Conservation (phyloP, 257 asterid genomes). For the Cruciata laevipes region DNA sequence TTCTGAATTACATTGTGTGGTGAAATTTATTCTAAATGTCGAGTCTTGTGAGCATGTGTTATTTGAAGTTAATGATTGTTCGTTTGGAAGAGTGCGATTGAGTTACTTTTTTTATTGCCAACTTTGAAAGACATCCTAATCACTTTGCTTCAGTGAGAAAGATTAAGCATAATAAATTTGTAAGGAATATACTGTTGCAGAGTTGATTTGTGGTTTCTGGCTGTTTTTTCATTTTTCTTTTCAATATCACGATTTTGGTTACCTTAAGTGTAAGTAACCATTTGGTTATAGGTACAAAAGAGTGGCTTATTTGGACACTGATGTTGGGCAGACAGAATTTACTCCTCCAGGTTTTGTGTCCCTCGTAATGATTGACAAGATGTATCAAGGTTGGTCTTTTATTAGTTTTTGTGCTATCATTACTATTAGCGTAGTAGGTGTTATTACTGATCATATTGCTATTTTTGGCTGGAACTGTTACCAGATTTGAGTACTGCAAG, state of each 20-base stretch:
- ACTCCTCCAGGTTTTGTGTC: slow-evolving; percentile 88
- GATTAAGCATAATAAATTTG: background rate
- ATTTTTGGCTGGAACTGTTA: slow-evolving; percentile 1
- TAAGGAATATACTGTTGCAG: background rate
- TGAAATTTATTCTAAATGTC: background rate
- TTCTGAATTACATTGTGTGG: background rate
- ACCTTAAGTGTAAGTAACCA: background rate
- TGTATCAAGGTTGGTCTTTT: slow-evolving; percentile 48
- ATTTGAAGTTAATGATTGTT: background rate
- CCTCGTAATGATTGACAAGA: slow-evolving; percentile 62
- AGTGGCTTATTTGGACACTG: slow-evolving; percentile 94
- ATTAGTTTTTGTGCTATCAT: slow-evolving; percentile 4
- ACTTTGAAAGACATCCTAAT: background rate
- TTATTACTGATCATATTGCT: background rate
- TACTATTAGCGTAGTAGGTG: background rate
- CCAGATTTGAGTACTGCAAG: slow-evolving; percentile 75
- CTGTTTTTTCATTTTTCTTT: too few species aligned
- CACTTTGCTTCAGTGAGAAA: background rate
- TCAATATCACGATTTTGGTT: background rate
- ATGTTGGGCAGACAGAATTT: slow-evolving; percentile 95
- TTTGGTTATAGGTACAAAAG: slow-evolving; percentile 54
- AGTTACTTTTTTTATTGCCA: too few species aligned
- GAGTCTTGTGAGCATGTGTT: background rate
- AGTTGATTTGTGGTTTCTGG: background rate
- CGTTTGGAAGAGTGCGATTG: too few species aligned